Percentiles rank a stretch among this genome's conserved stretches.
Conservation (phyloP, 306 rosid species). For the Mucuna pruriens region DNA sequence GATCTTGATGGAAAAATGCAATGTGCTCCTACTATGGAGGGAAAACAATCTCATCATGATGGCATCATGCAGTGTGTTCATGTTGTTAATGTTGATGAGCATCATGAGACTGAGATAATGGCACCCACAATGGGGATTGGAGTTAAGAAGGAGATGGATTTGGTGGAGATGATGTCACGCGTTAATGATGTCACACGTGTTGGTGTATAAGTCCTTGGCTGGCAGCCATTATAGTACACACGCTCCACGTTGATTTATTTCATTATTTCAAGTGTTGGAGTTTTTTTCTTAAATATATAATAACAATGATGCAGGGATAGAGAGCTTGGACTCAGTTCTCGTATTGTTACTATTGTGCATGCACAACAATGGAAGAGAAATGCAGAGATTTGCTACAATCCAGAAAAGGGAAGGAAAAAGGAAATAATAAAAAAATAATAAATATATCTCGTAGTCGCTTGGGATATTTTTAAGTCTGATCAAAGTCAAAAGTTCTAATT, state of each 20-base stretch:
- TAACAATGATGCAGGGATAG: constrained; percentile 16
- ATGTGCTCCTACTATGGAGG: constrained; percentile 7
- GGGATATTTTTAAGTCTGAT: too few species aligned
- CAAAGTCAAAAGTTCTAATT: too few species aligned
- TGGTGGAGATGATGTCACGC: constrained; percentile 82
- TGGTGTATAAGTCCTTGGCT: too few species aligned
- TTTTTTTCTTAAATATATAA: background rate
- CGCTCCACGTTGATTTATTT: background rate
- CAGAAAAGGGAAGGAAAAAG: background rate
- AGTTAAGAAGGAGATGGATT: constrained; percentile 79
- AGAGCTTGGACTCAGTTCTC: constrained; percentile 13
- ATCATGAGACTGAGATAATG: constrained; percentile 37
- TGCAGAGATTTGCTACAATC: background rate
- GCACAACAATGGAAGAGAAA: constrained; percentile 18
- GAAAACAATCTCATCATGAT: constrained; percentile 29
- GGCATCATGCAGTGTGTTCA: background rate
- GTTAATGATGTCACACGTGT: too few species aligned
- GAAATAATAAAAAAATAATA: background rate
- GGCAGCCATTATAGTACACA: background rate
- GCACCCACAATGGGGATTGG: constrained; percentile 38
- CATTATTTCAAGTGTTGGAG: background rate
- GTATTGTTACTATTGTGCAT: constrained; percentile 6
- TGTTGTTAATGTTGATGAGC: constrained; percentile 37
- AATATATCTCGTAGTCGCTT: too few species aligned
- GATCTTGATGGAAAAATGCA: constrained; percentile 32